A percentile compares a stretch with the other conserved stretches of the same genome.
phyloP scores from a whole-genome alignment of 805 yeast genomes.

The Starmerella asiatica region DNA sequence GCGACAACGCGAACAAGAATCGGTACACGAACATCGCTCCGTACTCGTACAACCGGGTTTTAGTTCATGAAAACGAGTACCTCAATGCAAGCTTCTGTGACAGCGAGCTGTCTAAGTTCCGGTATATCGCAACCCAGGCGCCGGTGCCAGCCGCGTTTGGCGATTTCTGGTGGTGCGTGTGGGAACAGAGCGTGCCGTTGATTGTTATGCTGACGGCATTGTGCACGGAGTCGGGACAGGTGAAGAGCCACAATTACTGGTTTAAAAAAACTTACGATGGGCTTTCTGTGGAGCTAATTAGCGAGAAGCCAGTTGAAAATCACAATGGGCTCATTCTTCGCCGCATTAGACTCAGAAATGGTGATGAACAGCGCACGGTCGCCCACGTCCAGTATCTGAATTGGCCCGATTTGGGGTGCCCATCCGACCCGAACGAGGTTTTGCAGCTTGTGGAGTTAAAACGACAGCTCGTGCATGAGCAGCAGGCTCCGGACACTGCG shows the following conservation, averaged over 20 bases:
- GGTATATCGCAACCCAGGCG: slow-evolving; percentile 86
- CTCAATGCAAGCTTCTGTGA: slow-evolving; percentile 70
- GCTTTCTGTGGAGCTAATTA: slow-evolving; percentile 22
- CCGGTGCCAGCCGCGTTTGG: slow-evolving; percentile 66
- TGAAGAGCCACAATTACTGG: slow-evolving; percentile 87
- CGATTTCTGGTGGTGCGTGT: slow-evolving; percentile 73
- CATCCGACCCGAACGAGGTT: slow-evolving; percentile 47
- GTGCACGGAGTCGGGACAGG: slow-evolving; percentile 63
- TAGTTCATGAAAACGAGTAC: slow-evolving; percentile 44
- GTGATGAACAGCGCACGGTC: slow-evolving; percentile 32
- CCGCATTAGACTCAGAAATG: slow-evolving; percentile 30
- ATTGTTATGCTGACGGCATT: slow-evolving; percentile 61
- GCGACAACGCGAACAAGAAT: slow-evolving; percentile 76
- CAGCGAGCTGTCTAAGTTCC: slow-evolving; percentile 28
- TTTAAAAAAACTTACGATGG: slow-evolving; percentile 38
- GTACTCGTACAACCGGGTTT: slow-evolving; percentile 70
- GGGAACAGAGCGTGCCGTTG: slow-evolving; percentile 51
- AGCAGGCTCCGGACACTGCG: slow-evolving; percentile 4
- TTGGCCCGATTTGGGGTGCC: slow-evolving; percentile 80
- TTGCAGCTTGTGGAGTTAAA: slow-evolving; percentile 42
- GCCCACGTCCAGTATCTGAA: slow-evolving; percentile 61
- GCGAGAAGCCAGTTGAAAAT: slow-evolving; percentile 16
- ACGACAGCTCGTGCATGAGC: slow-evolving; percentile 27
- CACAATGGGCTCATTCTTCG: slow-evolving; percentile 27
- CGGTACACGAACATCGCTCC: slow-evolving; percentile 82